These are phyloP conservation scores for Eucalyptus paniculata DNA, from an alignment of 345 rosid species.

Conservation along the genomic window DNA sequence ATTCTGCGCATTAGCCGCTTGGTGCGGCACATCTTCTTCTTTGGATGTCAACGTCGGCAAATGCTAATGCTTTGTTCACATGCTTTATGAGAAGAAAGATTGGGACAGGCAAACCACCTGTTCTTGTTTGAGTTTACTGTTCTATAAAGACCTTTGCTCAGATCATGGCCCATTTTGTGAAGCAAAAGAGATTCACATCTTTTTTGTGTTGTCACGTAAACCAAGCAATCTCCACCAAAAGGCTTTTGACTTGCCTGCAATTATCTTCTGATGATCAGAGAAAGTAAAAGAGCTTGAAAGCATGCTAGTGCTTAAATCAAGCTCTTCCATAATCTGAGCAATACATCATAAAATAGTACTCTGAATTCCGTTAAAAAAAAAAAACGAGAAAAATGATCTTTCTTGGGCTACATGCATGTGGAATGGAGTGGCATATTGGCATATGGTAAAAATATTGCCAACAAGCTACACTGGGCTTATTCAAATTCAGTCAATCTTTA, in stretches of 20 bases:
- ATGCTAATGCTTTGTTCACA: not conserved
- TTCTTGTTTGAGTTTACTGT: not conserved
- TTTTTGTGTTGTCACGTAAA: not conserved
- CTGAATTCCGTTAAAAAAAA: not conserved
- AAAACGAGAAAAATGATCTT: not conserved
- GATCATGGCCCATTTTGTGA: not conserved
- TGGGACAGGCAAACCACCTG: not conserved
- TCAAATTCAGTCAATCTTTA: not conserved
- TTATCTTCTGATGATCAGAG: not conserved
- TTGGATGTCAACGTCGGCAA: not conserved
- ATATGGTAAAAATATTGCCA: not conserved
- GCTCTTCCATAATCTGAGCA: not conserved
- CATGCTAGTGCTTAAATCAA: not conserved
- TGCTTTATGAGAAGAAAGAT: not conserved
- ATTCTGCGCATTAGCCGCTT: not conserved
- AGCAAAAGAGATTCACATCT: not conserved
- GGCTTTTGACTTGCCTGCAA: not conserved
- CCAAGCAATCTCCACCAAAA: not conserved
- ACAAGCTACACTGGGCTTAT: not conserved
- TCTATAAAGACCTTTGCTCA: not conserved
- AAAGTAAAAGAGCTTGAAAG: not conserved
- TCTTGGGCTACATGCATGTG: not conserved
- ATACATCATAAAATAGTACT: not conserved
- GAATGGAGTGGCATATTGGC: not conserved
- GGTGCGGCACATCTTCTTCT: not conserved